Percentiles rank a stretch among this genome's conserved stretches.
These are phyloP conservation scores for Neurospora hispaniola DNA, from an alignment of 495 filamentous ascomycete genomes.

Conservation along the genomic window DNA sequence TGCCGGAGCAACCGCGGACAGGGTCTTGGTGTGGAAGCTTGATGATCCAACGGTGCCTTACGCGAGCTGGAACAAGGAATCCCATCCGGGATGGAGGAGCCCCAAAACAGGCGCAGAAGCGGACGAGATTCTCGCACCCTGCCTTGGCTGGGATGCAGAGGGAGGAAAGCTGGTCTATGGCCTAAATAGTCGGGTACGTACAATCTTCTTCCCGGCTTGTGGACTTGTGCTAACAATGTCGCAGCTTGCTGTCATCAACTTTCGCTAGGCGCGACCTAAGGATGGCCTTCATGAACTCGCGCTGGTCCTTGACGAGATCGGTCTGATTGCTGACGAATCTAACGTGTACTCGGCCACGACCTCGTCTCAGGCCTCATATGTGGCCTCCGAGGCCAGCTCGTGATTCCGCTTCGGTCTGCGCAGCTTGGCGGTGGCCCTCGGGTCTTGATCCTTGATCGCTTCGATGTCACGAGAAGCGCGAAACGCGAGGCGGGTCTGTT, in stretches of 20 bases:
- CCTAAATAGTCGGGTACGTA: slow-evolving; percentile 54
- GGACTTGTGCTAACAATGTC: slow-evolving; percentile 8
- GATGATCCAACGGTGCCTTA: slow-evolving; percentile 54
- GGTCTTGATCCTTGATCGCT: not conserved
- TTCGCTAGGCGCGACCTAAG: slow-evolving; percentile 19
- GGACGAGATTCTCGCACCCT: slow-evolving; percentile 40
- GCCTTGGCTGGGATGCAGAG: slow-evolving; percentile 65
- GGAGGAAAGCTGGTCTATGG: slow-evolving; percentile 67
- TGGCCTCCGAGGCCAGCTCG: not conserved
- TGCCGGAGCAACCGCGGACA: slow-evolving; percentile 54
- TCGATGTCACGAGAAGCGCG: not conserved
- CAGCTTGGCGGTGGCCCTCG: not conserved
- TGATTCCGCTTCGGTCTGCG: not conserved
- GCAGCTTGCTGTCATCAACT: slow-evolving; percentile 38
- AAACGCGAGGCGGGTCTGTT: not conserved
- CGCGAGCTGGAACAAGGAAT: slow-evolving; percentile 47
- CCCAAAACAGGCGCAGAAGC: slow-evolving; percentile 34
- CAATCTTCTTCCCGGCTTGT: not conserved
- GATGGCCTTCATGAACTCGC: not conserved
- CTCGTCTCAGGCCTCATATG: not conserved
- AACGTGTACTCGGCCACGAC: not conserved
- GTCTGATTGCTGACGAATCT: not conserved
- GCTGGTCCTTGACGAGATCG: not conserved
- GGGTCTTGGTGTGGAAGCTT: slow-evolving; percentile 61
- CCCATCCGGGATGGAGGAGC: slow-evolving; percentile 40